Conservation (phyloP, 106 monocot genomes). For the Dioscorea alata region DNA sequence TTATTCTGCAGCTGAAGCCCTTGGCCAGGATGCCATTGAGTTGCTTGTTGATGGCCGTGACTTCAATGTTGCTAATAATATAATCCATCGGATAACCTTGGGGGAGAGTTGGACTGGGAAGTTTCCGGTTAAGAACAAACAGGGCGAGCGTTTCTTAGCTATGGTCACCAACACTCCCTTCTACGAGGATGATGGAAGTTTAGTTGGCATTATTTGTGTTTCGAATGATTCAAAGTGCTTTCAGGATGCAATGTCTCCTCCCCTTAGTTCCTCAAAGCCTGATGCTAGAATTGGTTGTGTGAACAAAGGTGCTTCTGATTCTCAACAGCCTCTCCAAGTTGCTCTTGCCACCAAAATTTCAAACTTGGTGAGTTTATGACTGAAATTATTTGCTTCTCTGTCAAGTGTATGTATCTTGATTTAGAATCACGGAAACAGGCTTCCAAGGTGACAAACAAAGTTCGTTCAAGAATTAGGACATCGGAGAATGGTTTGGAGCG, state of each 20-base stretch:
- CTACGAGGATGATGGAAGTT: slow-evolving; percentile 77
- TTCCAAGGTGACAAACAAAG: slow-evolving; percentile 9
- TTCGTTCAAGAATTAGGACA: slow-evolving; percentile 2
- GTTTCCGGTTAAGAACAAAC: slow-evolving; percentile 75
- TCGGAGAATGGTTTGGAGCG: background rate
- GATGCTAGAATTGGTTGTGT: slow-evolving; percentile 2
- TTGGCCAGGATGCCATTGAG: slow-evolving; percentile 71
- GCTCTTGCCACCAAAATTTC: slow-evolving; percentile 81
- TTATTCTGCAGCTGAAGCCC: slow-evolving; percentile 72
- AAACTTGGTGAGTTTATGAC: slow-evolving; percentile 64
- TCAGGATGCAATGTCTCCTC: slow-evolving; percentile 34
- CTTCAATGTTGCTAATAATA: slow-evolving; percentile 36
- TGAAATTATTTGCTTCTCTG: background rate
- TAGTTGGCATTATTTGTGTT: slow-evolving; percentile 84
- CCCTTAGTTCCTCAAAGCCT: slow-evolving; percentile 18
- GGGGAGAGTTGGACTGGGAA: slow-evolving; percentile 93
- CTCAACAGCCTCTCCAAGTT: slow-evolving; percentile 65
- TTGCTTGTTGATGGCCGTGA: slow-evolving; percentile 60
- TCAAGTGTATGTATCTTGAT: background rate
- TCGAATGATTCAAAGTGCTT: slow-evolving; percentile 69
- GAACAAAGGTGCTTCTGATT: slow-evolving; percentile 38
- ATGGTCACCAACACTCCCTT: slow-evolving; percentile 80
- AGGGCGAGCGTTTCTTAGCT: slow-evolving; percentile 66
- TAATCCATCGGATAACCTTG: slow-evolving; percentile 36
- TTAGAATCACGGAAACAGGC: slow-evolving; percentile 12